These are phyloP conservation scores for Zychaea mexicana DNA, from an alignment of 371 early-diverging fungal genomes.

Conservation along the genomic window DNA sequence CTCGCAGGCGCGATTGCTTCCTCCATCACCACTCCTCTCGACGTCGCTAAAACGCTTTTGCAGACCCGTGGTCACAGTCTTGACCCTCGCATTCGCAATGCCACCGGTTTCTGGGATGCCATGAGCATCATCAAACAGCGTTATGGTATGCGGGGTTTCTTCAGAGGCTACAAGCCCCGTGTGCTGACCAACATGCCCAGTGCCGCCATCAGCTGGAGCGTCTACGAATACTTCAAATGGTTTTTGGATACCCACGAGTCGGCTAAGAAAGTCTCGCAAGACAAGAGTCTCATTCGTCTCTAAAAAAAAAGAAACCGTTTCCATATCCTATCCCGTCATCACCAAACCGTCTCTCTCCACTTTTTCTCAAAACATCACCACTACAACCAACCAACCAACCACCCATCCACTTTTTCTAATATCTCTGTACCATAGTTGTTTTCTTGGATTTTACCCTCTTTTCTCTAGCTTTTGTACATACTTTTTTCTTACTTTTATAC, in stretches of 20 bases:
- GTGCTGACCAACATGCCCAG: conserved; percentile 89
- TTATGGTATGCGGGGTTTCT: conserved; percentile 80
- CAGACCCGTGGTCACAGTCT: conserved; percentile 84
- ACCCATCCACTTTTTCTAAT: too few species aligned
- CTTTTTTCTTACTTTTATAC: too few species aligned
- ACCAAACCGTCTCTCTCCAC: too few species aligned
- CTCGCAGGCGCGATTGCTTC: conserved; percentile 91
- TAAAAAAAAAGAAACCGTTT: conserved; percentile 6
- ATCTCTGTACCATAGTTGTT: too few species aligned
- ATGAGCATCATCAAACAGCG: conserved; percentile 72
- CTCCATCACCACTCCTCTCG: conserved; percentile 90
- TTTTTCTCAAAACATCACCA: too few species aligned
- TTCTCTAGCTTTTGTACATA: too few species aligned
- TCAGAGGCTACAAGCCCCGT: conserved; percentile 82
- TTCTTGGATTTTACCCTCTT: too few species aligned
- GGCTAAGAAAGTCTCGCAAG: conserved; percentile 2
- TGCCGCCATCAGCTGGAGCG: conserved; percentile 94
- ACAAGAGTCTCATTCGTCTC: conserved; percentile 14
- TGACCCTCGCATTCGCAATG: conserved; percentile 71
- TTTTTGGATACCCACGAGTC: conserved; percentile 16
- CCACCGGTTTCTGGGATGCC: conserved; percentile 73
- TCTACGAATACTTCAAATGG: conserved; percentile 90
- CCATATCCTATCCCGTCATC: too few species aligned
- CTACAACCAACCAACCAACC: too few species aligned
- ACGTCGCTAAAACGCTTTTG: conserved; percentile 91